Base-by-base conservation (phyloP, 441 rosid genomes). In the Gossypium schwendimanii region DNA sequence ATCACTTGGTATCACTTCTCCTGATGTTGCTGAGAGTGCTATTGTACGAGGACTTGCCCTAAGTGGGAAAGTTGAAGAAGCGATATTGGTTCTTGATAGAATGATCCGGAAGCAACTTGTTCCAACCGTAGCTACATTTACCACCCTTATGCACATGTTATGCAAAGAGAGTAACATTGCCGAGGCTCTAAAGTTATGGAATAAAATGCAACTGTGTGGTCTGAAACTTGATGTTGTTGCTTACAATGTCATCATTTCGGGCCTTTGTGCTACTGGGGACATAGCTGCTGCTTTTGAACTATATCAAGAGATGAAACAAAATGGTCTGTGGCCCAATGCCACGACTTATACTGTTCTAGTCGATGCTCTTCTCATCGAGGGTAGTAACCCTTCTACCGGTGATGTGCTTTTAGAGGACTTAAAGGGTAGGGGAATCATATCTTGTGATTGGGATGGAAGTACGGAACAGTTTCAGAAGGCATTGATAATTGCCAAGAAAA, bases 31-130 rank as follows among this genome's bases (percentile, higher is more conserved):
- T 61, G 97, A 90, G 81, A 90, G 97, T 79, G 91, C 97, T 63
- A 71, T 91, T 80, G 89, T 90, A 24, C 86, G 97, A 84, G 97
- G 86, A 7, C 87, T 93, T 76, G 97, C 94, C 17, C 84, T 66
- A 69, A 87, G 87, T 63, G 90, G 98, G 36, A 91, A 90, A 87
- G 83, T 87, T 73, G 96, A 90, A 70, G 96, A 85, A 80, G 90
- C 96, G 76, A 79, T 70, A 60, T 71, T 91, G 72, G 80, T 89
- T 64, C 84, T 91, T 69, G 78, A 86, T 71, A 50, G 59, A 77
- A 90, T 91, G 96, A 83, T 91, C 73, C 81, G 68, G 70, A 69
- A 64, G 84, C 72, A 69, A 73, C 75, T 83, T 59, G 76, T 88
- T 82, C 98, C 98, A 15, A 90, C 96, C 36, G 55, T 86, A 76